Evolutionary conservation across 1,284 basidiomycete species (phyloP).

Genomic region (Ceratobasidium sp.): DNA sequence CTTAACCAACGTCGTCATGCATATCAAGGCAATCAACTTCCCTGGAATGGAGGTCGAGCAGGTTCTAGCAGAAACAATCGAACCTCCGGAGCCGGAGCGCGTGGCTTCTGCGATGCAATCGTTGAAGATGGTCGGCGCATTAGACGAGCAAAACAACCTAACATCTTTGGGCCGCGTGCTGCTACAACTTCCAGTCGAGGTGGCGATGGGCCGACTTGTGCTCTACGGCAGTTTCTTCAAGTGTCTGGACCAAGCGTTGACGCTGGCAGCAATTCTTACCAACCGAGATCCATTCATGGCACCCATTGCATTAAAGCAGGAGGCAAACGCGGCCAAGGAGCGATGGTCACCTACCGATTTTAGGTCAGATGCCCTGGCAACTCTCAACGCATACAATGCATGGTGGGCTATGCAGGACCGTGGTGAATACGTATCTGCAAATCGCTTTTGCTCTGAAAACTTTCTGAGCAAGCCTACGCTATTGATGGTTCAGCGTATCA

Average conservation of each 20-base stretch:
- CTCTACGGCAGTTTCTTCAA: slow-evolving; percentile 94
- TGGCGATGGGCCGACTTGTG: slow-evolving; percentile 88
- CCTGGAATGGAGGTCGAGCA: slow-evolving; percentile 89
- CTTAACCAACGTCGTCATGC: slow-evolving; percentile 93
- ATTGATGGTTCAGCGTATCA: slow-evolving; percentile 85
- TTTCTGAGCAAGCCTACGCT: slow-evolving; percentile 90
- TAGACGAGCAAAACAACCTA: slow-evolving; percentile 80
- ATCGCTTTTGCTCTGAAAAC: slow-evolving; percentile 85
- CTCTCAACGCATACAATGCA: slow-evolving; percentile 81
- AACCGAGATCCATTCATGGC: slow-evolving; percentile 92
- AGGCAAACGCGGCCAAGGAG: slow-evolving; percentile 77
- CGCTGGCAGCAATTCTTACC: slow-evolving; percentile 89
- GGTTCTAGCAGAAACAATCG: slow-evolving; percentile 86
- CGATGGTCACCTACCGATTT: slow-evolving; percentile 83
- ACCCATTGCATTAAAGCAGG: slow-evolving; percentile 74
- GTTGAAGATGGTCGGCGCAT: slow-evolving; percentile 87
- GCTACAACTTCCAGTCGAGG: slow-evolving; percentile 90
- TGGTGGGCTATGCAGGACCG: slow-evolving; percentile 80
- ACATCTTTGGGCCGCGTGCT: slow-evolving; percentile 91
- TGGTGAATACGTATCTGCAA: slow-evolving; percentile 71
- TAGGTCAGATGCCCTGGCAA: slow-evolving; percentile 86
- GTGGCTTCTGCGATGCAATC: slow-evolving; percentile 85
- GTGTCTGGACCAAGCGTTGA: slow-evolving; percentile 89
- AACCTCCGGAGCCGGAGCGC: slow-evolving; percentile 85
- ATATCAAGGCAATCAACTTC: slow-evolving; percentile 95